Evolutionary conservation across 2,329 filamentous ascomycete genomes (phyloP).

Genomic region (Claviceps maximensis): DNA sequence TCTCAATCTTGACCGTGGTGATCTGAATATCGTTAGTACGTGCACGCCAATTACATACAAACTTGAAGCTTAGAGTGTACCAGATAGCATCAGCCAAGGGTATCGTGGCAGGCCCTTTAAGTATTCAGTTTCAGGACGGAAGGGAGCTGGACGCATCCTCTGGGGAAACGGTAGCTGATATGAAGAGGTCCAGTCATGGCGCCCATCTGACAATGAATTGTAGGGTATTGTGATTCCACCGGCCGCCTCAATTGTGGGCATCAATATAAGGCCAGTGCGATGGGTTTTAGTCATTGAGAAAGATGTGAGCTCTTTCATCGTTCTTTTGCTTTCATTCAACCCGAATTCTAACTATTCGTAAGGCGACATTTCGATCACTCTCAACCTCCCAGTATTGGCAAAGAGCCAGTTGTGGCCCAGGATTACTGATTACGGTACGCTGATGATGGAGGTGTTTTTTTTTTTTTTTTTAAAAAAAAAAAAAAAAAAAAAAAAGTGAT

Average conservation of each 20-base stretch:
- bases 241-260: conserved; percentile 29
- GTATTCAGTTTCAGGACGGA: conserved; percentile 31
- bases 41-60: background rate
- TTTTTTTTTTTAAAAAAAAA: no score
- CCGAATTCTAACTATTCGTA: background rate
- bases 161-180: conserved; percentile 16
- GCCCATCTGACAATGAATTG: conserved; percentile 8
- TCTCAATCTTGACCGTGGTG: conserved; percentile 47
- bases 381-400: conserved; percentile 43
- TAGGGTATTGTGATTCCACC: conserved; percentile 51
- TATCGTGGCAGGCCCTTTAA: conserved; percentile 47
- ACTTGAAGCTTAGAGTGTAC: conserved; percentile 1
- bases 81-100: conserved; percentile 65
- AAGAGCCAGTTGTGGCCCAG: conserved; percentile 33
- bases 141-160: conserved; percentile 20
- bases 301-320: conserved; percentile 36
- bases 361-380: conserved; percentile 66
- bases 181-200: background rate
- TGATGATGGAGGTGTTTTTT: background rate
- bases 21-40: conserved; percentile 53
- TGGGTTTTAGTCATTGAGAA: conserved; percentile 72
- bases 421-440: conserved; percentile 54
- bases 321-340: background rate
- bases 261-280: conserved; percentile 35
- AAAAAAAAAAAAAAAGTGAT: no score